Evolutionary conservation across 345 rosid species (phyloP), one percentile per base, ranked within the genome.

Genomic region (Camelina hispida): DNA sequence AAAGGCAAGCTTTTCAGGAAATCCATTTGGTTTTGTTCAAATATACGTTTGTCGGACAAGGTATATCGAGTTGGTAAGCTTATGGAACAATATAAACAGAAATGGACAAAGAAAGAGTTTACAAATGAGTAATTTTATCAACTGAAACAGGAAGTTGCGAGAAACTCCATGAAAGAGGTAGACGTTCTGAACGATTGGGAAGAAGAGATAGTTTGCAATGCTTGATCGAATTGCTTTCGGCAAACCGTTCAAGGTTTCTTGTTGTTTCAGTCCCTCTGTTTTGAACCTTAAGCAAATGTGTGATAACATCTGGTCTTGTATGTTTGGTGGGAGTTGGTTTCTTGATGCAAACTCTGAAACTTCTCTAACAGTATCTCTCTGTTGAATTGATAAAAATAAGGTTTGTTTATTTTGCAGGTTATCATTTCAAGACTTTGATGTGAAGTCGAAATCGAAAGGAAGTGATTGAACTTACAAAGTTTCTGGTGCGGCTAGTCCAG

Each of bases 401-500:
- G 25, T 23, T 25, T 25, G 4, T 25, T 25, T 25, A 4, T 25
- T n/a, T 25, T 25, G 28, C 28, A 25, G 28, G 28, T n/a, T n/a
- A n/a, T n/a, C n/a, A n/a, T n/a, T n/a, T 25, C 28, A 25, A 25
- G 4, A 4, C 0, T 3, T 25, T 25, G 28, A 25, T 25, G 28
- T 25, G 28, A 25, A 25, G 28, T n/a, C n/a, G n/a, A n/a, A n/a
- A n/a, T 25, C 28, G 0, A 51, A 54, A 66, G 71, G 75, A 77
- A 66, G 81, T 65, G n/a, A 60, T 9, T 44, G 62, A 53, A 80
- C 91, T 70, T 89, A 94, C 98, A 58, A 91, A 94, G 74, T 77
- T 86, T 74, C 97, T 79, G 54, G 98, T 94, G 81, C 96, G 93
- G 87, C 97, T 87, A 80, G 99, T 92, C 97, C 97, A 90, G 77